Evolutionary conservation across 2,329 filamentous ascomycete species (phyloP), one percentile per base, ranked within the genome.

Genomic region (Exserohilum rostratum): DNA sequence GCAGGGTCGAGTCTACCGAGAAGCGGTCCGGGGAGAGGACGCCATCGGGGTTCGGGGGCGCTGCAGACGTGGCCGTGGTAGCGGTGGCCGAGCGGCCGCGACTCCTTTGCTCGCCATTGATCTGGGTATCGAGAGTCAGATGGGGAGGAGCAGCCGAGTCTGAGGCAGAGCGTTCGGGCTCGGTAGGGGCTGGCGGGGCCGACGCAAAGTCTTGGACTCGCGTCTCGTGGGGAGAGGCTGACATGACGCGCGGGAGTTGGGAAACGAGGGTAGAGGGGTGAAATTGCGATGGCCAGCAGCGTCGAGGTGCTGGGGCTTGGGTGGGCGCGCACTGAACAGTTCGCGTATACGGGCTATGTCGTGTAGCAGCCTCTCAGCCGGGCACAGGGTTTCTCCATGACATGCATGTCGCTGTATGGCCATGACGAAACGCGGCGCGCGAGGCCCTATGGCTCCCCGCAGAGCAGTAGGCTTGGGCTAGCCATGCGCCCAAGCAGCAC

Each of bases 1-100:
- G 70, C 18, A 76, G 58, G 9, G 68, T 70, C 29, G 70, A 72
- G 56, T 76, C 70, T 38, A 72, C 55, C 5, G 75, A 77, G 34
- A 59, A 60, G 58, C 68, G 66, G 25, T 68, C 64, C 6, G 71
- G 66, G 7, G 71, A 71, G 38, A 69, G 55, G n/a, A 71, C 11
- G 42, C 58, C 60, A 13, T 64, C 67, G 34, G 61, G 63, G 39
- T 65, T 61, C 17, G 52, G 45, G n/a, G 31, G 7, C 15, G 61
- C 60, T 30, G 69, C 67, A 20, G 67, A 67, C 9, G 68, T 70
- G 13, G 71, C 64, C 1, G 69, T 71, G 2, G 67, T 58, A 1
- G 66, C 55, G 17, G 64, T 69, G 9, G 61, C 62, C 12, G 65
- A 68, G 46, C 67, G 64, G 5, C 62, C 69, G 34, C 71, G 70